These are phyloP conservation scores for Suillus alpinus DNA, from an alignment of 768 basidiomycete species.

Conservation along the genomic window DNA sequence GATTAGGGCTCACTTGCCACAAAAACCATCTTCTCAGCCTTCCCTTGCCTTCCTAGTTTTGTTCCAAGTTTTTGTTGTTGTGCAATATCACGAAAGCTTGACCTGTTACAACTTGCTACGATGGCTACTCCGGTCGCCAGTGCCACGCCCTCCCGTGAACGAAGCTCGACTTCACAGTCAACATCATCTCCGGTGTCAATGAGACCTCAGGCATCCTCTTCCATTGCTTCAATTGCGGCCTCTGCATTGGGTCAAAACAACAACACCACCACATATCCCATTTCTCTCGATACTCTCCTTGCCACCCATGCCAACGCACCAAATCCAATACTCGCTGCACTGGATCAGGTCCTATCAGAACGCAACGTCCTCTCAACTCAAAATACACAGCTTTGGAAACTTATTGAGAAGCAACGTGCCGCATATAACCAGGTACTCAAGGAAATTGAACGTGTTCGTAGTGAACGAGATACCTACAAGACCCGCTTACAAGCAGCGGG, in stretches of 20 bases:
- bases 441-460: slow-evolving; percentile 81
- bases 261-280: slow-evolving; percentile 27
- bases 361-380: slow-evolving; percentile 78
- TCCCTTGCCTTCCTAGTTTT: not conserved
- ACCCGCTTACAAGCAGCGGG: slow-evolving; percentile 30
- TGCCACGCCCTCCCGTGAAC: slow-evolving; percentile 21
- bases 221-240: slow-evolving; percentile 23
- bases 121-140: slow-evolving; percentile 8
- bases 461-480: slow-evolving; percentile 69
- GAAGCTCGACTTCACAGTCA: slow-evolving; percentile 19
- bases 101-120: not conserved
- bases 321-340: slow-evolving; percentile 56
- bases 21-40: not conserved
- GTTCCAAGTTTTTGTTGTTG: not conserved
- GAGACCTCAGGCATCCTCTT: slow-evolving; percentile 31
- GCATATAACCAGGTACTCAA: slow-evolving; percentile 80
- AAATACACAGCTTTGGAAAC: slow-evolving; percentile 91
- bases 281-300: slow-evolving; percentile 55
- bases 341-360: slow-evolving; percentile 77
- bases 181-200: slow-evolving; percentile 29
- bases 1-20: not conserved
- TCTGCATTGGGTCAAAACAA: slow-evolving; percentile 29
- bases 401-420: slow-evolving; percentile 86
- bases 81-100: not conserved
- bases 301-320: slow-evolving; percentile 48